Base-by-base conservation (phyloP, 257 asterid genomes). In the Solanum dulcamara region DNA sequence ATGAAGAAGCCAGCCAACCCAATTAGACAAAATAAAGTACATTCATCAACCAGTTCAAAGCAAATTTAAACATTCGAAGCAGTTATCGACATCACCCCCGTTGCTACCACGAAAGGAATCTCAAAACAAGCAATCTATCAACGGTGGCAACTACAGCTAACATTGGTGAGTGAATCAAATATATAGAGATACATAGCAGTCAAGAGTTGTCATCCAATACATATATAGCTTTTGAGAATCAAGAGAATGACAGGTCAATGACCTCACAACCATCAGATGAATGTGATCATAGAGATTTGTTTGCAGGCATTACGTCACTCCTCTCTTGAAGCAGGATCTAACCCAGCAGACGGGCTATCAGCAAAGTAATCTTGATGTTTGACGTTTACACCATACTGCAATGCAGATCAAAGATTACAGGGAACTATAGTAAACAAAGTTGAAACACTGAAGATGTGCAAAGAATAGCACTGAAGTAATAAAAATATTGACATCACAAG, bases 361-460 rank as follows among this genome's bases (percentile, higher is more conserved):
- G 98, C 98, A 86, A 91, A 96, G 89, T 96, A 96, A 53, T 94
- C 99, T 89, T 93, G 99, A 90, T 96, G 99, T 87, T 94, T 96
- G 80, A 94, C 97, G 75, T 96, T 96, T 46, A 96, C 98, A 55
- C 99, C 99, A 51, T 94, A 91, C 99, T 96, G 97, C 91, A 90
- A 87, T 33, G 66, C 38, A 86, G 18, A 88, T 57, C 66, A 20
- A 70, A 83, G 12, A 46, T 74, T 17, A 48, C 9, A 2, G 83
- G 4, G 62, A 77, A 46, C 40, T 48, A 77, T 8, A 1, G 62
- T 28, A 26, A 77, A 62, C 82, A 46, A 26, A 77, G 42, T 46
- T 26, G 81, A 26, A 75, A 77, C 24, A 15, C 60, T 28, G 0
- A 30, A 67, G 7, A 17, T 10, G 18, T 77, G 60, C 83, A 79